Base-by-base conservation (phyloP, 2,329 filamentous ascomycete species). In the Hypocreales sp. region DNA sequence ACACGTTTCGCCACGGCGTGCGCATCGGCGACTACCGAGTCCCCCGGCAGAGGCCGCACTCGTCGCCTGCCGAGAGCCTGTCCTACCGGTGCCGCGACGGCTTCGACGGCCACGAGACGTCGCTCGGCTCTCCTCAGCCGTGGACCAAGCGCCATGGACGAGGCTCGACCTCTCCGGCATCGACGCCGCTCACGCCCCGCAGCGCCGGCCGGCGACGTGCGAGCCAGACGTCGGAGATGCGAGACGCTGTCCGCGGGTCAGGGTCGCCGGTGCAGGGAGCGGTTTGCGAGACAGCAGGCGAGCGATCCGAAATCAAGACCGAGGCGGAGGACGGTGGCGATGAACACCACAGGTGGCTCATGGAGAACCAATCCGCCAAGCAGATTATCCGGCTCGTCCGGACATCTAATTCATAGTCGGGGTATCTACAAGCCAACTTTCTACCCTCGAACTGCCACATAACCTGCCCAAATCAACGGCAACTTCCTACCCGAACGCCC, bases 401-500 rank as follows among this genome's bases (percentile, higher is more conserved):
- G 24, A n/a, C n/a, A 34, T 35, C 29, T 27, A 32, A 31, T 39
- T 35, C 32, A 39, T 40, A 37, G 32, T 29, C 36, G 35, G 45
- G 45, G 44, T 48, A 50, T 50, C 38, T 48, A 45, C 40, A 43
- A 41, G 40, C 33, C 33, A 37, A 38, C 30, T 14, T 35, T 31
- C 32, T 18, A 24, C 28, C 26, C 25, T 30, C 30, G 24, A 28
- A 22, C 24, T 21, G 11, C 29, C 28, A 24, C 29, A 29, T 30
- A 40, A 13, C 15, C 16, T n/a, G n/a, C n/a, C n/a, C n/a, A n/a
- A n/a, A n/a, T n/a, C n/a, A n/a, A n/a, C n/a, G n/a, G n/a, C n/a
- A n/a, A n/a, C n/a, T n/a, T n/a, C n/a, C n/a, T 20, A 35, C 40
- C 46, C 33, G 25, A 49, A 50, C 47, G 48, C 48, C 46, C 33